Percentiles rank a stretch among this genome's conserved stretches.
Conservation (phyloP, 768 basidiomycete species). For the Panellus pusillus region DNA sequence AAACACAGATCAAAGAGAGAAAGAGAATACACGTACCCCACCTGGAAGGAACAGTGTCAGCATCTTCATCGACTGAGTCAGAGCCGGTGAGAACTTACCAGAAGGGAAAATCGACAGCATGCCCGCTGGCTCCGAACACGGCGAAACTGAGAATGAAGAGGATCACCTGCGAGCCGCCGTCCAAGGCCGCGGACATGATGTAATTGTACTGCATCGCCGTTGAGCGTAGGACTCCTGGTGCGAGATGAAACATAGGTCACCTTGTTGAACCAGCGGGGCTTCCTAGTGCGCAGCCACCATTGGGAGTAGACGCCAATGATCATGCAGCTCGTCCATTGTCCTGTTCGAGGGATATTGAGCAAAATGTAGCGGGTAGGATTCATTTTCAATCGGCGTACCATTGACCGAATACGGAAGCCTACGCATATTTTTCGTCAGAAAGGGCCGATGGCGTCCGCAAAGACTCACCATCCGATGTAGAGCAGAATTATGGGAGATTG, state of each 20-base stretch:
- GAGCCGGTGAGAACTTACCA: constrained; percentile 34
- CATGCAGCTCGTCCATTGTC: constrained; percentile 55
- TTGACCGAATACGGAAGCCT: constrained; percentile 53
- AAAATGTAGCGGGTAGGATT: background rate
- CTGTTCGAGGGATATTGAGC: background rate
- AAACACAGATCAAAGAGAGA: constrained; percentile 3
- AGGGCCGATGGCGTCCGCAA: background rate
- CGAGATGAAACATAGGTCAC: constrained; percentile 19
- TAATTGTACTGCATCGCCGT: constrained; percentile 37
- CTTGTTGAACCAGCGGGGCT: constrained; percentile 50
- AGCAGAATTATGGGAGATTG: constrained; percentile 44
- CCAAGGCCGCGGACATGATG: constrained; percentile 48
- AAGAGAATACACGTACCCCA: constrained; percentile 4
- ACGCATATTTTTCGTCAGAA: too few relatives aligned
- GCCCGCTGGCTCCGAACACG: constrained; percentile 40
- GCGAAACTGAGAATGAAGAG: constrained; percentile 46
- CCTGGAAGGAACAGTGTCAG: background rate
- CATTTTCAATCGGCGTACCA: constrained; percentile 17
- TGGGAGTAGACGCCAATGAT: constrained; percentile 50
- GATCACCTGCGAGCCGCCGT: constrained; percentile 49
- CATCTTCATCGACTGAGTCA: background rate
- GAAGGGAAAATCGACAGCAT: constrained; percentile 41
- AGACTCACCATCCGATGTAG: constrained; percentile 35
- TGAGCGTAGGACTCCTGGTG: too few relatives aligned
- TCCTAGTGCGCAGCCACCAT: constrained; percentile 46